phyloP scores from a whole-genome alignment of 352 stramenopile genomes.

The Globisporangium paroecandrum region DNA sequence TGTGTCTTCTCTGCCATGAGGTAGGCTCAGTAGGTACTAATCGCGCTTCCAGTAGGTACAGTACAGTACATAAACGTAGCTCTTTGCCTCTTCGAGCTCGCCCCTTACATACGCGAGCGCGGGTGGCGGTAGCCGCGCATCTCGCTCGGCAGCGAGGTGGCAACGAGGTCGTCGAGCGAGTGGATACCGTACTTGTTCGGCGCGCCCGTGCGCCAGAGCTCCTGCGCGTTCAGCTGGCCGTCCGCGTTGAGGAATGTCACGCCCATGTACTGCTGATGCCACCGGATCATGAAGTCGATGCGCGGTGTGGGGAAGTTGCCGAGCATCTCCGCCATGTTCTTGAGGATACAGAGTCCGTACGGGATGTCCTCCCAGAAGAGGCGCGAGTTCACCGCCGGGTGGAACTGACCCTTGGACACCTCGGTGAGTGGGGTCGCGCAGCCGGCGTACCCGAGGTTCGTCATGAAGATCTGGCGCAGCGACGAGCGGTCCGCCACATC shows the following conservation, averaged over 20 bases:
- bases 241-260: constrained; percentile 85
- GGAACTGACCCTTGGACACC: constrained; percentile 65
- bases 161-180: constrained; percentile 85
- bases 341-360: constrained; percentile 91
- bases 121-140: constrained; percentile 88
- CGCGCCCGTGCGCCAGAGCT: constrained; percentile 85
- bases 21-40: neutral
- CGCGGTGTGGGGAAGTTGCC: constrained; percentile 91
- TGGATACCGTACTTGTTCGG: constrained; percentile 92
- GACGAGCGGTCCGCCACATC: constrained; percentile 87
- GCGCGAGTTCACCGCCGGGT: constrained; percentile 79
- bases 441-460: constrained; percentile 88
- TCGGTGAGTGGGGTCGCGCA: constrained; percentile 88
- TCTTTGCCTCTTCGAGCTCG: neutral
- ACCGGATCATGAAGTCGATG: constrained; percentile 93
- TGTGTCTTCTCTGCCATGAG: neutral
- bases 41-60: neutral
- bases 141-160: constrained; percentile 84
- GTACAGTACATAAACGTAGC: neutral
- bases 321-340: constrained; percentile 92
- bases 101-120: constrained; percentile 72
- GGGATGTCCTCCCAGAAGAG: constrained; percentile 93
- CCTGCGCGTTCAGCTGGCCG: constrained; percentile 85
- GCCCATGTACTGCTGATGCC: constrained; percentile 91
- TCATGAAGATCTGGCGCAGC: constrained; percentile 89